Base-by-base conservation (phyloP, 768 basidiomycete species). In the Clitopilus hobsonii region DNA sequence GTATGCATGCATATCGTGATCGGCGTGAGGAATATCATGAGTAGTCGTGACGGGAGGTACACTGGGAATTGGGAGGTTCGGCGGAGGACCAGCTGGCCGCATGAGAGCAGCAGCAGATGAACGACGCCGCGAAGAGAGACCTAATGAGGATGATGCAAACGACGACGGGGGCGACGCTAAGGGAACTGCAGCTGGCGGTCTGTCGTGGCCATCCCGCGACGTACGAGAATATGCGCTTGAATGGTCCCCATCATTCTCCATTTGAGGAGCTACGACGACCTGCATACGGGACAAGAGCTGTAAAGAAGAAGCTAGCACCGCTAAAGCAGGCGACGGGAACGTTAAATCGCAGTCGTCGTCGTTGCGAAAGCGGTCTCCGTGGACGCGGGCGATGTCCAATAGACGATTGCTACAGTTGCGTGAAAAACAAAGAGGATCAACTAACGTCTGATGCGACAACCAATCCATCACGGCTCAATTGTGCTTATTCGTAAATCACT, bases 31-130 rank as follows among this genome's bases (percentile, higher is more conserved):
- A 24, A 61, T 58, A 49, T 67, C 58, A 8, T 60, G 55, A 52
- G 54, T 38, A 55, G 24, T 55, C 26, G 68, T 62, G 26, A 69
- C 60, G 16, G 66, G 60, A 36, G 89, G 89, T 29, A 89, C 62
- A 61, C 74, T 83, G 50, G 89, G 89, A 56, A 91, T 90, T 49
- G 89, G 89, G 61, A 83, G 80, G 63, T 74, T 82, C 20, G 89
- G 89, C 38, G 89, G 89, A 18, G 89, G 89, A 2, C 72, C 83
- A 32, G 85, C 80, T 5, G 88, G 87, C 45, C 86, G 81, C 23
- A 75, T 73, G 62, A 82, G 78, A 11, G 82, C 79, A 54, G 80
- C 84, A 53, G 84, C 83, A 23, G 87, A 89, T 61, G 89, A 87
- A 52, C 89, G 84, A 54, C 87, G 83, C 57, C 80, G 77, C 51